Conservation (phyloP, 2,329 filamentous ascomycete genomes). For the Monosporascus ibericus region DNA sequence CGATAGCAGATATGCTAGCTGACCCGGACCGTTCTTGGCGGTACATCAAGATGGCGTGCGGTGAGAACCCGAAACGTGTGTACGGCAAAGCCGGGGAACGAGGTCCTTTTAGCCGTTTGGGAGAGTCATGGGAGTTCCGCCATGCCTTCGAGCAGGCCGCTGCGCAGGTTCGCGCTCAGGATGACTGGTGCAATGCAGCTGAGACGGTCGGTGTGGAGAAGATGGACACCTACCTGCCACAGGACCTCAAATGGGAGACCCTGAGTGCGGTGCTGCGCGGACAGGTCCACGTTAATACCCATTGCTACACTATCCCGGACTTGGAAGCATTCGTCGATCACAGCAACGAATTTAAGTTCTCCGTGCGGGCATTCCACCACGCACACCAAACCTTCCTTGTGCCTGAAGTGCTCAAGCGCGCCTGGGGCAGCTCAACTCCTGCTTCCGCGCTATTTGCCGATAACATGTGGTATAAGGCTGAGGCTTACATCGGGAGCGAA, state of each 20-base stretch:
- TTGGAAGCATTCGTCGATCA: conserved; percentile 64
- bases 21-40: conserved; percentile 60
- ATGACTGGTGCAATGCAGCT: conserved; percentile 62
- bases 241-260: conserved; percentile 58
- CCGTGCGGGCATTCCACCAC: conserved; percentile 62
- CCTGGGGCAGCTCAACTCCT: conserved; percentile 47
- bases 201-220: conserved; percentile 42
- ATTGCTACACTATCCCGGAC: conserved; percentile 66
- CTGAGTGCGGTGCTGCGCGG: conserved; percentile 57
- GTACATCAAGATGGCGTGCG: conserved; percentile 74
- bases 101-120: conserved; percentile 55
- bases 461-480: conserved; percentile 67
- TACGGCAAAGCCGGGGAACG: conserved; percentile 50
- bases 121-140: conserved; percentile 64
- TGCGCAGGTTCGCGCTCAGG: conserved; percentile 50
- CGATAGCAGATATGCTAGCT: conserved; percentile 57
- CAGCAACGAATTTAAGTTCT: conserved; percentile 66
- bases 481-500: conserved; percentile 59
- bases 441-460: conserved; percentile 62
- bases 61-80: conserved; percentile 60
- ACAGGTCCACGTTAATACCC: conserved; percentile 63
- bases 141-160: conserved; percentile 61
- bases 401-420: conserved; percentile 56
- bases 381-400: conserved; percentile 62
- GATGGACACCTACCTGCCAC: conserved; percentile 53